Base-by-base conservation (phyloP, 2,329 filamentous ascomycete species). In the Cryoendolithus antarcticus region DNA sequence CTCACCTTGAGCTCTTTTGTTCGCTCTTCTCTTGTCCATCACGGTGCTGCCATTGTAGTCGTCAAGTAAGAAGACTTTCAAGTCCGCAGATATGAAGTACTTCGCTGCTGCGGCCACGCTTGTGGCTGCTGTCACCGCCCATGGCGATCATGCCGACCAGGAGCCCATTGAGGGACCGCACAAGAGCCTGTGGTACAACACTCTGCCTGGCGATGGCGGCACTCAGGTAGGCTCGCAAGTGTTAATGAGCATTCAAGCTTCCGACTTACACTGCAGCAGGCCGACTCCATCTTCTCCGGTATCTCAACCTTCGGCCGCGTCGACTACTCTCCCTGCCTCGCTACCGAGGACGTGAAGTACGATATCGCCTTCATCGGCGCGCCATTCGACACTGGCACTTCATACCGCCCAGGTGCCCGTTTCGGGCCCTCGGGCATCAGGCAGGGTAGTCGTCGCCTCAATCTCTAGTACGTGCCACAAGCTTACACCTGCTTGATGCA, bases 331-430 rank as follows among this genome's bases (percentile, higher is more conserved):
- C 82, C 82, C 3, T 93, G 85, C 57, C 67, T 93, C 3, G 67
- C 74, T n/a, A 78, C 72, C 45, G 70, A 75, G 31, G 71, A 76
- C 19, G 77, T 80, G 48, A 75, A 78, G 52, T 93, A 82, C 51
- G 85, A 93, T 48, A 88, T 93, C 60, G 85, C 85, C 1, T 91
- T 93, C 59, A 74, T 91, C 37, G 84, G 82, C 32, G 83, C 82
- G 31, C 84, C 85, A 0, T 91, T 91, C 50, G 85, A 93, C 57
- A 89, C 85, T 1, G 83, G 83, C 38, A 91, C 83, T 19, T 88
- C 82, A 0, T 93, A 93, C 62, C 69, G 84, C 37, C 85, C 84
- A 3, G 84, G 85, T 48, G 85, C 85, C 43, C 75, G 85, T 29
- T 93, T 93, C 50, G 85, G 85, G 0, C 85, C 86, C 7, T 84